Base-by-base conservation (phyloP, 805 yeast genomes). In the Millerozyma miso region DNA sequence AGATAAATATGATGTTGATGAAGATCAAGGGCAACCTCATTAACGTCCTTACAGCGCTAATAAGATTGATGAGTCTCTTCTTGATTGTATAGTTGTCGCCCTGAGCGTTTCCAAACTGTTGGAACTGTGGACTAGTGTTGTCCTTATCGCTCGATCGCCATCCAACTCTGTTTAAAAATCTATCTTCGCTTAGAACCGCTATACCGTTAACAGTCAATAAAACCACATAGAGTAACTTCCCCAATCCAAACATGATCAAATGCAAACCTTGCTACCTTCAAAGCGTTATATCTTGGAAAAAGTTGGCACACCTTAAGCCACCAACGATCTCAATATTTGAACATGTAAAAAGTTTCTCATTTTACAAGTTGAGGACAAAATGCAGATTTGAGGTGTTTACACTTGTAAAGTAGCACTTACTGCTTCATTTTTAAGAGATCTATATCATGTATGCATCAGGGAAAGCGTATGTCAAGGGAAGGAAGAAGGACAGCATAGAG, bases 161-260 rank as follows among this genome's bases (percentile, higher is more conserved):
- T 19, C 67, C 72, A 31, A 58, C 77, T 64, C 95, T 70, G 53
- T 81, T 81, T 45, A 86, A 68, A 54, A 86, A 86, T 45, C 95
- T 67, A 54, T 86, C 93, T 53, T 86, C 95, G 58, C 85, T 84
- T 40, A 86, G 73, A 31, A 86, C 83, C 0, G 93, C 93, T 20
- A 86, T 76, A 0, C 91, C 79, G 59, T 86, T 86, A 38, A 85
- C 76, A 43, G 85, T 63, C 32, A 86, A 69, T n/a, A 79, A 60
- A 18, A 73, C 63, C 42, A 77, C 79, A 53, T 80, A 80, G 43
- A 80, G 69, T 26, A 80, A 63, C 55, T 72, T 79, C 8, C 85
- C 84, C 35, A 80, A 62, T 14, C 85, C 85, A 62, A 80, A 80
- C 82, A 80, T 70, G 8, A 16, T 39, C n/a, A 23, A 23, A 23